phyloP scores from a whole-genome alignment of 768 basidiomycete genomes.

The Trametes gibbosa region DNA sequence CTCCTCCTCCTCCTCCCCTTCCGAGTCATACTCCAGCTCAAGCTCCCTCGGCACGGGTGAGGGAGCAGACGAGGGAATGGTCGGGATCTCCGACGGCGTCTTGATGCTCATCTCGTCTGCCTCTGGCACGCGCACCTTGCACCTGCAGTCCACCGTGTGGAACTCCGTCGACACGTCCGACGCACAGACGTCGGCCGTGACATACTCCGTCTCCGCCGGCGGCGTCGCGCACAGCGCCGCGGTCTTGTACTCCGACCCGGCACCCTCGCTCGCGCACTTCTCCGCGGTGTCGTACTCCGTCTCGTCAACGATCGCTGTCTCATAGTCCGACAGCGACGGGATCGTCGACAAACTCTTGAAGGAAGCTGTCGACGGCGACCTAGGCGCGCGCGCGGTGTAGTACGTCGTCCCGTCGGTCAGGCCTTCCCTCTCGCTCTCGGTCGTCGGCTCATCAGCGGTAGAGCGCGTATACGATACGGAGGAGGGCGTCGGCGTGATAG shows the following conservation, averaged over 20 bases:
- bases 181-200: constrained; percentile 48
- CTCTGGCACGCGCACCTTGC: constrained; percentile 19
- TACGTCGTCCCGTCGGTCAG: constrained; percentile 10
- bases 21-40: constrained; percentile 6
- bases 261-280: constrained; percentile 32
- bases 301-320: constrained; percentile 39
- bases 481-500: constrained; percentile 22
- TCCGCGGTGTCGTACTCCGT: constrained; percentile 36
- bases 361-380: constrained; percentile 35
- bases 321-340: constrained; percentile 46
- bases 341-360: constrained; percentile 60
- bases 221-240: constrained; percentile 38
- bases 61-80: constrained; percentile 28
- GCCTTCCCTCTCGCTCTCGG: constrained; percentile 6
- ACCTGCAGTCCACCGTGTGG: constrained; percentile 43
- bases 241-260: constrained; percentile 44
- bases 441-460: background rate
- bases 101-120: constrained; percentile 21
- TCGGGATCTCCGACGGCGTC: constrained; percentile 30
- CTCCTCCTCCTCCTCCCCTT: too few relatives aligned
- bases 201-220: constrained; percentile 44
- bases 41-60: constrained; percentile 2
- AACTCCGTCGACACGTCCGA: constrained; percentile 45
- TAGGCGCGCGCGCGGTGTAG: constrained; percentile 9
- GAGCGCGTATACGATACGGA: constrained; percentile 19